Base-by-base conservation (phyloP, 1,139 yeast species). In the Zygoascus sp. region DNA sequence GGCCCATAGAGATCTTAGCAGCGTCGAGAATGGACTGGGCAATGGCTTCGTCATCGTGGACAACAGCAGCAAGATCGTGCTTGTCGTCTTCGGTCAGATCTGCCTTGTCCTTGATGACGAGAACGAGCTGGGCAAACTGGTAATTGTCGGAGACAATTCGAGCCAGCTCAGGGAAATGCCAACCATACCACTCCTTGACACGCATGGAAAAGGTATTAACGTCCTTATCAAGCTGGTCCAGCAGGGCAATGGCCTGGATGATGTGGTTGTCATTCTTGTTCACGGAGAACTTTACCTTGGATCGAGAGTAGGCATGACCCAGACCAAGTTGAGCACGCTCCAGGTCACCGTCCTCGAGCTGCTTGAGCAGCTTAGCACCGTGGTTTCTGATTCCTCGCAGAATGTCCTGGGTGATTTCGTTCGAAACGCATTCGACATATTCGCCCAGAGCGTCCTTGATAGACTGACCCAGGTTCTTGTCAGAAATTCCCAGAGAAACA, bases 111-210 rank as follows among this genome's bases (percentile, higher is more conserved):
- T 82, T 80, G 66, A 92, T 87, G 71, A 77, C 77, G 56, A 89
- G 74, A 53, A 89, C 88, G 57, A 90, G 77, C 68, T 78, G 82
- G 60, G 96, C 96, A 69, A 80, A 92, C 57, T 79, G 75, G 71
- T 86, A 85, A 75, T 90, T 90, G 74, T 92, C 98, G 59, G 88
- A 83, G 54, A 89, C 92, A 68, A 92, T 79, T 74, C 88, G 89
- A 60, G 97, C 96, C 75, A 92, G 81, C 74, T 92, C 98, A 50
- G 98, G 98, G 81, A 92, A 92, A 70, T 92, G 98, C 98, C 98
- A 92, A 58, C 97, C 97, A 72, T 92, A 92, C 98, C 98, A 92
- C 74, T 92, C 98, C 77, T 92, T 92, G 65, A 87, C 90, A 76
- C 98, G 83, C 98, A 92, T 92, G 54, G 97, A 92, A 70, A 86